Evolutionary conservation across 2,329 filamentous ascomycete genomes (phyloP).

Genomic region (Ophiostoma sp.): DNA sequence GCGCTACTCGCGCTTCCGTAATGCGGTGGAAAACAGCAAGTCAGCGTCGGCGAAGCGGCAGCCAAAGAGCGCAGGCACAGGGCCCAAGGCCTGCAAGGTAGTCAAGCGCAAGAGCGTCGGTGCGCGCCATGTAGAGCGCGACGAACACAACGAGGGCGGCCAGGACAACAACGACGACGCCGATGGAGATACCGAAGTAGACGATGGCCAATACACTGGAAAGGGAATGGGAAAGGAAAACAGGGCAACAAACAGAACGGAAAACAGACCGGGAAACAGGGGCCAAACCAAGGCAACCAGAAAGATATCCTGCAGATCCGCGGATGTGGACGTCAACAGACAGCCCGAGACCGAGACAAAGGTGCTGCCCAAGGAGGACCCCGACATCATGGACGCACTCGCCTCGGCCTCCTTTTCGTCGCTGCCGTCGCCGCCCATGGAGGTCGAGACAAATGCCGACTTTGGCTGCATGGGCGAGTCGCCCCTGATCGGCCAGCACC

Average conservation of each 20-base stretch:
- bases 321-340: not conserved
- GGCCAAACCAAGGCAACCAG: no score
- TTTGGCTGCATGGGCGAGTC: not conserved
- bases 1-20: conserved; percentile 52
- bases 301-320: no score
- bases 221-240: no score
- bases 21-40: conserved; percentile 35
- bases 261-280: not conserved
- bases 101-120: conserved; percentile 41
- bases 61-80: not conserved
- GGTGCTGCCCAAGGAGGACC: not conserved
- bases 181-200: not conserved
- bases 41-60: not conserved
- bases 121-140: not conserved
- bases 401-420: conserved; percentile 26
- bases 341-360: not conserved
- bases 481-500: not conserved
- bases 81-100: conserved; percentile 39
- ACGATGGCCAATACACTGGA: not conserved
- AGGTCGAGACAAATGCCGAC: conserved; percentile 1
- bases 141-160: not conserved
- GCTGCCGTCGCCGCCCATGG: conserved; percentile 28
- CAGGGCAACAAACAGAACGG: not conserved
- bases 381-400: not conserved
- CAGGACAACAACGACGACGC: not conserved